A percentile compares a stretch with the other conserved stretches of the same genome.
These are phyloP conservation scores for Ilex aquifolium DNA, from an alignment of 257 asterid species.

Conservation along the genomic window DNA sequence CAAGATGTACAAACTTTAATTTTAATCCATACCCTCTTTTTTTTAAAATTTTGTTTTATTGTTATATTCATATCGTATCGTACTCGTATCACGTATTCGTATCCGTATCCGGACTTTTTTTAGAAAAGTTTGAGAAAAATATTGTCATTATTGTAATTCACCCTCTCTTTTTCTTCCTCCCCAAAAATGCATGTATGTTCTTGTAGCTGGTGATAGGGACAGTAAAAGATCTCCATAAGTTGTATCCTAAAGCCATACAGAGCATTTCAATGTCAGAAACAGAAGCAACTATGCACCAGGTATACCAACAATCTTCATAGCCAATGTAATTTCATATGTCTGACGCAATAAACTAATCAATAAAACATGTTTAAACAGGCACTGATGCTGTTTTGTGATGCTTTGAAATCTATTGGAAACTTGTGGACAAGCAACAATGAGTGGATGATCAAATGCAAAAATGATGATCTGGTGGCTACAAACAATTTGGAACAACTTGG, in stretches of 20 bases:
- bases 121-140: too few relatives aligned
- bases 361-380: slow-evolving; percentile 30
- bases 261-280: slow-evolving; percentile 29
- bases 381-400: slow-evolving; percentile 48
- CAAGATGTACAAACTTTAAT: too few relatives aligned
- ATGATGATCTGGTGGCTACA: slow-evolving; percentile 29
- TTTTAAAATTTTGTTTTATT: too few relatives aligned
- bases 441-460: slow-evolving; percentile 63
- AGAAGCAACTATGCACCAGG: slow-evolving; percentile 56
- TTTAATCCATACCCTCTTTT: too few relatives aligned
- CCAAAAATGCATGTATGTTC: background rate
- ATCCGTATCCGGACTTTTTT: too few relatives aligned
- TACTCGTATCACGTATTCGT: too few relatives aligned
- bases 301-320: background rate
- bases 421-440: slow-evolving; percentile 59
- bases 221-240: slow-evolving; percentile 48
- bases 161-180: background rate
- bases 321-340: too few relatives aligned
- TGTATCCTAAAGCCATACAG: slow-evolving; percentile 41
- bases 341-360: too few relatives aligned
- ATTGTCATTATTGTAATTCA: too few relatives aligned
- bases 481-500: slow-evolving; percentile 42
- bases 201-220: slow-evolving; percentile 66
- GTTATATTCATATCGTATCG: too few relatives aligned
- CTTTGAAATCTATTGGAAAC: slow-evolving; percentile 65